Evolutionary conservation across 2,329 filamentous ascomycete species (phyloP).

Genomic region (Zasmidium cellare): DNA sequence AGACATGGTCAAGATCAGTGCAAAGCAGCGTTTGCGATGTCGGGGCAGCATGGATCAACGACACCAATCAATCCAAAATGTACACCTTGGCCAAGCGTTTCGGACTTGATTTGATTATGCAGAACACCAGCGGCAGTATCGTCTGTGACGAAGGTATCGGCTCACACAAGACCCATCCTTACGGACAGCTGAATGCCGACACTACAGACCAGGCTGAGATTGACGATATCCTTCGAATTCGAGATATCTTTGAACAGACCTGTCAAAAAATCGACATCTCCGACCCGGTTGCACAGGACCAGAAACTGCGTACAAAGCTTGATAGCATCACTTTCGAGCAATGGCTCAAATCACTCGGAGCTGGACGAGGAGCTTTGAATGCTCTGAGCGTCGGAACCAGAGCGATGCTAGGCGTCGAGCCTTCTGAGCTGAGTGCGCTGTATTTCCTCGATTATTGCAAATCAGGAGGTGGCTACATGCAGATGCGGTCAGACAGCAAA

Average conservation of each 20-base stretch:
- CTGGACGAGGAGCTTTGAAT: constrained; percentile 34
- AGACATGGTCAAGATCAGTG: constrained; percentile 46
- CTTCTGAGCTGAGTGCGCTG: constrained; percentile 51
- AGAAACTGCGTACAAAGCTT: constrained; percentile 28
- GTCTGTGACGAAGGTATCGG: constrained; percentile 45
- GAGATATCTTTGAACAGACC: constrained; percentile 40
- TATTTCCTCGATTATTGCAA: constrained; percentile 60
- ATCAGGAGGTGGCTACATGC: constrained; percentile 52
- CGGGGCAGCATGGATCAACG: constrained; percentile 63
- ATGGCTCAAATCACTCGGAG: constrained; percentile 37
- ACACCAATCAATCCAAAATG: constrained; percentile 52
- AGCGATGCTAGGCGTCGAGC: constrained; percentile 54
- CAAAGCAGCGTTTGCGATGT: constrained; percentile 47
- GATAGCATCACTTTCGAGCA: constrained; percentile 43
- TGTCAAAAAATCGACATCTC: constrained; percentile 36
- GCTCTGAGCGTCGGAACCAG: constrained; percentile 49
- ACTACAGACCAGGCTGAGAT: constrained; percentile 18
- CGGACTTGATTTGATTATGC: constrained; percentile 47
- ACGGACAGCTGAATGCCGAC: constrained; percentile 30
- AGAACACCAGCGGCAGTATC: constrained; percentile 49
- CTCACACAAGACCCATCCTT: constrained; percentile 32
- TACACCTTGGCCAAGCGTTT: constrained; percentile 44
- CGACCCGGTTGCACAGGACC: constrained; percentile 26
- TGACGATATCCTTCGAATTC: constrained; percentile 34
- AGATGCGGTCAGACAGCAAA: constrained; percentile 55